Conservation (phyloP, 768 basidiomycete genomes). For the Sarcodon aspratus region DNA sequence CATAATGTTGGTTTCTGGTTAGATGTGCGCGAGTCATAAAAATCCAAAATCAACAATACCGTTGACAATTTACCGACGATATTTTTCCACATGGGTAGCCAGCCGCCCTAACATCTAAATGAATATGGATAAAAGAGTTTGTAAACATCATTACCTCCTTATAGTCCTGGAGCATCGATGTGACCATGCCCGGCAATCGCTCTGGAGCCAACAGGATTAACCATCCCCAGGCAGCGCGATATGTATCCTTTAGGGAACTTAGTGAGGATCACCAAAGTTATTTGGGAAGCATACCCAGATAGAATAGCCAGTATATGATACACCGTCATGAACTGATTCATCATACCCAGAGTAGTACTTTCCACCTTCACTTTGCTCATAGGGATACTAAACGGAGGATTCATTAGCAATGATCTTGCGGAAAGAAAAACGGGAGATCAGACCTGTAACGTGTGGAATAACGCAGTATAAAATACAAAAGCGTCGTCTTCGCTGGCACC, state of each 20-base stretch:
- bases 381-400: constrained; percentile 48
- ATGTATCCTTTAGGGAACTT: constrained; percentile 48
- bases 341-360: constrained; percentile 74
- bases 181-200: constrained; percentile 63
- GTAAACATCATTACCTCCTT: constrained; percentile 31
- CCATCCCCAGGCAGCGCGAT: constrained; percentile 71
- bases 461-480: constrained; percentile 41
- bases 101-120: constrained; percentile 39
- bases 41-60: not conserved
- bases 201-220: constrained; percentile 70
- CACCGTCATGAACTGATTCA: constrained; percentile 45
- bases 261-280: not conserved
- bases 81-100: constrained; percentile 91
- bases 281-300: constrained; percentile 46
- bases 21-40: not conserved
- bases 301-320: constrained; percentile 74
- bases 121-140: not conserved
- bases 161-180: constrained; percentile 75
- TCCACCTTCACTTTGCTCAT: constrained; percentile 57
- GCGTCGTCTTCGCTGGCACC: constrained; percentile 21
- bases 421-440: not conserved
- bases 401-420: not conserved
- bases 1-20: constrained; percentile 74
- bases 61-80: constrained; percentile 37
- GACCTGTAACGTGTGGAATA: constrained; percentile 55